A percentile compares a stretch with the other conserved stretches of the same genome.
phyloP scores from a whole-genome alignment of 768 basidiomycete genomes.

The Boletus vinaceobasis region DNA sequence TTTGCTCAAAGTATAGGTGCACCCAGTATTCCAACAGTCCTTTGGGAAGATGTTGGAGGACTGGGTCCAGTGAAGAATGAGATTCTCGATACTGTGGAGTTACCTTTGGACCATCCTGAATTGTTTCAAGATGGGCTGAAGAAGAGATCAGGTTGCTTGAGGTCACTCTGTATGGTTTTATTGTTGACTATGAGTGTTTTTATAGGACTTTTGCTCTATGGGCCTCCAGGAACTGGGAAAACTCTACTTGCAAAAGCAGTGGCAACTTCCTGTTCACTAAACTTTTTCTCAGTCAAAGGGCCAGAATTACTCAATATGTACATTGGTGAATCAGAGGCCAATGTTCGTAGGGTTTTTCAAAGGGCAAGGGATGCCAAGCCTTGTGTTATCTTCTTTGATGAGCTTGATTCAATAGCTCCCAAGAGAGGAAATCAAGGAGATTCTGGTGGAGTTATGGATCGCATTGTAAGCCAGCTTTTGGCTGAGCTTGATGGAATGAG shows the following conservation, averaged over 20 bases:
- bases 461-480: constrained; percentile 91
- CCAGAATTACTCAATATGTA: constrained; percentile 98
- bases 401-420: constrained; percentile 91
- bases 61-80: constrained; percentile 83
- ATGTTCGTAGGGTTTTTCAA: constrained; percentile 90
- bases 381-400: constrained; percentile 96
- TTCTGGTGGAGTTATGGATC: constrained; percentile 97
- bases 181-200: background rate
- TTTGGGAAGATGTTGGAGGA: constrained; percentile 98
- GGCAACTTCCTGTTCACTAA: constrained; percentile 90
- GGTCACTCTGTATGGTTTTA: background rate
- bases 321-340: constrained; percentile 97
- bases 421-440: constrained; percentile 94
- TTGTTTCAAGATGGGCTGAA: constrained; percentile 88
- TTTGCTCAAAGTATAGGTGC: constrained; percentile 96
- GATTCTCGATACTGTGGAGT: constrained; percentile 92
- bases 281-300: constrained; percentile 97
- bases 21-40: constrained; percentile 91
- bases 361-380: constrained; percentile 88
- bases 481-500: constrained; percentile 94
- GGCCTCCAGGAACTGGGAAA: constrained; percentile 95
- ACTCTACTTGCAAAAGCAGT: constrained; percentile 95
- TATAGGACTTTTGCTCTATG: constrained; percentile 85
- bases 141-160: constrained; percentile 78
- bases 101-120: constrained; percentile 88